phyloP scores from a whole-genome alignment of 1,284 basidiomycete genomes.

The Agroathelia rolfsii region DNA sequence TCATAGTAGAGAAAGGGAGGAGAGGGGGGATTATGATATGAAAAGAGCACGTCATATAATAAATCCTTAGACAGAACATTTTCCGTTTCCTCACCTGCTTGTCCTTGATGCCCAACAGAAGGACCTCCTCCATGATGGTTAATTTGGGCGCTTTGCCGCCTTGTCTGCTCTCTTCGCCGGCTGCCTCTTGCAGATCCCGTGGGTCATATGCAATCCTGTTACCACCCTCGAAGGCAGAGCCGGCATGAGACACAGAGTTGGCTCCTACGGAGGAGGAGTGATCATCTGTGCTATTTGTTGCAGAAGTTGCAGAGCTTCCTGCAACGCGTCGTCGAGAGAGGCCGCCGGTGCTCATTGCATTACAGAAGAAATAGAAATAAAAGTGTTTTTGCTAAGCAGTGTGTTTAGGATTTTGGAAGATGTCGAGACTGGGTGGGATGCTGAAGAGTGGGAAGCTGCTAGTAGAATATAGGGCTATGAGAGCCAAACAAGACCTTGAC shows the following conservation, averaged over 20 bases:
- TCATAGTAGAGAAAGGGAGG: no score
- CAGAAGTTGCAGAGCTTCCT: conserved; percentile 25
- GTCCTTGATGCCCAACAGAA: conserved; percentile 86
- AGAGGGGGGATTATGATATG: no score
- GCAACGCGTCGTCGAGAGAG: conserved; percentile 45
- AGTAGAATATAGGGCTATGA: no score
- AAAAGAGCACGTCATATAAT: no score
- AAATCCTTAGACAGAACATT: no score
- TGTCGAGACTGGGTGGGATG: no score
- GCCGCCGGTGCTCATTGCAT: conserved; percentile 32
- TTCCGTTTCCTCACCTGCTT: conserved; percentile 78
- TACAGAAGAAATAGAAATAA: no score
- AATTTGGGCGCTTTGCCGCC: conserved; percentile 75
- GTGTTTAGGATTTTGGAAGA: no score
- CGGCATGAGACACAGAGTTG: conserved; percentile 38
- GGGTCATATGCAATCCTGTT: conserved; percentile 91
- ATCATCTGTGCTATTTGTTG: conserved; percentile 17
- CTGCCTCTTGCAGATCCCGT: conserved; percentile 73
- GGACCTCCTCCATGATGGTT: conserved; percentile 95
- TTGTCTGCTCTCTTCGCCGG: conserved; percentile 53
- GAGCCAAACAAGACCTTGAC: no score
- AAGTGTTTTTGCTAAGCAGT: no score
- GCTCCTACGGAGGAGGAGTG: conserved; percentile 22
- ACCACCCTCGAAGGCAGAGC: conserved; percentile 75
- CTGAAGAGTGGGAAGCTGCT: no score